Base-by-base conservation (phyloP, 164 flowering plant species). In the Stephania cephalantha region DNA sequence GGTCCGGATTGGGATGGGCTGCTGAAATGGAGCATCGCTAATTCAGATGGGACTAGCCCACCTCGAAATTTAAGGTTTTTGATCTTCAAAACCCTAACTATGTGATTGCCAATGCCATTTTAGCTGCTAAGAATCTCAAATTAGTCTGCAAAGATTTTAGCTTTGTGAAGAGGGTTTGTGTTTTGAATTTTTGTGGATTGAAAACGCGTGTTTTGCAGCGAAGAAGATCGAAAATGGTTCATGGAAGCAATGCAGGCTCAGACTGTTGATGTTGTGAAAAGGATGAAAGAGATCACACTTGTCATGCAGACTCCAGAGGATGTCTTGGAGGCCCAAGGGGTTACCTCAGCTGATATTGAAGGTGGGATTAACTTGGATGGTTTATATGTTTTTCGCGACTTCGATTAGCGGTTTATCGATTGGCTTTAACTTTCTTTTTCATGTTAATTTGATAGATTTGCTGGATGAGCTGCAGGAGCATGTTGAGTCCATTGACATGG, bases 201-300 rank as follows among this genome's bases (percentile, higher is more conserved):
- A 11, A 52, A 55, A 65, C 22, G 53, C 7, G 25, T 46, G 4
- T 55, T 52, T 68, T 65, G 15, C 68, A 95, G 98, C 74, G 99
- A 95, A 88, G 99, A 90, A 81, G 98, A 95, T 75, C 79, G 86
- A 69, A 93, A 67, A 83, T 95, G 98, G 99, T 95, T 95, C 71
- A 89, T 89, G 97, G 98, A 95, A 82, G 99, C 99, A 18, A 90
- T 93, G 98, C 92, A 93, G 84, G 64, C 94, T 0, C 93, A 95
- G 80, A 87, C 86, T 22, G 75, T 83, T 63, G 79, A 90, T 85
- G 98, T 92, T 10, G 69, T 92, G 8, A 87, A 86, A 82, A 80
- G 99, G 25, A 93, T 95, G 99, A 95, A 93, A 63, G 99, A 93
- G 86, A 95, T 95, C n/a, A 89, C 97, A 71, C 85, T 83, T 66